These are phyloP conservation scores for Triticum monococcum DNA, from an alignment of 176 grass and related monocot species.

Conservation along the genomic window DNA sequence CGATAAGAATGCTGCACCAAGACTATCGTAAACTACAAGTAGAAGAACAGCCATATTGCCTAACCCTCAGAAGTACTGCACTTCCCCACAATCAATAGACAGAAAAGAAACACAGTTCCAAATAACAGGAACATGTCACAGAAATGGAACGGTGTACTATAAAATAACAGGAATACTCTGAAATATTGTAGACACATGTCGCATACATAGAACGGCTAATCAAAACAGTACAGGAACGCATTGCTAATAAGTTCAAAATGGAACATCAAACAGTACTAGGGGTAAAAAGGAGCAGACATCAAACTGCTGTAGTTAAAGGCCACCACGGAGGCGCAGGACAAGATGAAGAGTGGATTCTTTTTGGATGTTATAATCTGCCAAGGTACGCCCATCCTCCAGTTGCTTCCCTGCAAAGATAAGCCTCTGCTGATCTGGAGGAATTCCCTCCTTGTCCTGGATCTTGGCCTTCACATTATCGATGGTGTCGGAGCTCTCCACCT, in stretches of 20 bases:
- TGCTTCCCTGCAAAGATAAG: constrained; percentile 41
- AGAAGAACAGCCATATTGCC: too few relatives aligned
- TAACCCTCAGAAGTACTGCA: too few relatives aligned
- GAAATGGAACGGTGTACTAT: too few relatives aligned
- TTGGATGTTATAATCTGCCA: constrained; percentile 45
- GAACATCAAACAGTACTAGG: background rate
- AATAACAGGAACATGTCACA: too few relatives aligned
- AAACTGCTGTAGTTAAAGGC: background rate
- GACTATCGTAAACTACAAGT: too few relatives aligned
- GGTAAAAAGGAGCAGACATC: background rate
- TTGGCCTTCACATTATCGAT: constrained; percentile 33
- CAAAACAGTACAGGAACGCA: background rate
- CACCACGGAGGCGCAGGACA: constrained; percentile 32
- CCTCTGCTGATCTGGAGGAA: constrained; percentile 30
- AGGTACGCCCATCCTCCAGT: constrained; percentile 33
- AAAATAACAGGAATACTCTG: too few relatives aligned
- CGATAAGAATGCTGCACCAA: too few relatives aligned
- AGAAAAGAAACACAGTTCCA: too few relatives aligned
- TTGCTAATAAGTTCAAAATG: background rate
- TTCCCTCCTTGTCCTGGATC: constrained; percentile 39
- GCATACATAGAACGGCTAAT: too few relatives aligned
- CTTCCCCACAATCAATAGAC: too few relatives aligned
- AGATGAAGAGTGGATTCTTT: constrained; percentile 50
- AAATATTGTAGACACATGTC: too few relatives aligned
- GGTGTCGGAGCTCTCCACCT: constrained; percentile 39